Percentiles rank a stretch among this genome's conserved stretches.
Evolutionary conservation across 352 stramenopile species (phyloP).

Genomic region (Phytophthora constricta): DNA sequence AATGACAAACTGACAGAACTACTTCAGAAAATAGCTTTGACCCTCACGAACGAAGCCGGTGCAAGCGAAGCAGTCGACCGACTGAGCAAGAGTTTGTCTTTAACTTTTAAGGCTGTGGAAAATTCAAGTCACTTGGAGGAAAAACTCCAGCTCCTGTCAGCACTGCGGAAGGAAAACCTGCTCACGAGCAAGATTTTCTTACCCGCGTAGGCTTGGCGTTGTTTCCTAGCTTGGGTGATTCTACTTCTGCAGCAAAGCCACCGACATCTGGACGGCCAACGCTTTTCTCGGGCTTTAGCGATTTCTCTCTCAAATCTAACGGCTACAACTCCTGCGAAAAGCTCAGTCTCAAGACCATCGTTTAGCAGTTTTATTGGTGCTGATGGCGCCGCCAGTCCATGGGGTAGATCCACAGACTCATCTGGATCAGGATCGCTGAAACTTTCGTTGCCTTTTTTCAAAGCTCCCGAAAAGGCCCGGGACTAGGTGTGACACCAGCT

Average conservation of each 20-base stretch:
- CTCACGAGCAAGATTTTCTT: slow-evolving; percentile 33
- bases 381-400: slow-evolving; percentile 15
- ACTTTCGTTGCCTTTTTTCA: slow-evolving; percentile 75
- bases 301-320: slow-evolving; percentile 39
- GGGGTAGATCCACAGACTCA: slow-evolving; percentile 19
- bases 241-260: slow-evolving; percentile 23
- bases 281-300: slow-evolving; percentile 36
- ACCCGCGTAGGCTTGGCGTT: slow-evolving; percentile 34
- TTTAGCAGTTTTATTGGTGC: slow-evolving; percentile 33
- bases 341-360: slow-evolving; percentile 30
- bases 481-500: slow-evolving; percentile 62
- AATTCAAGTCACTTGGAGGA: background rate
- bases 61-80: slow-evolving; percentile 32
- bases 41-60: slow-evolving; percentile 28
- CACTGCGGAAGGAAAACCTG: slow-evolving; percentile 1
- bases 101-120: slow-evolving; percentile 7
- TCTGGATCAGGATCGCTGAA: slow-evolving; percentile 40
- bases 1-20: slow-evolving; percentile 33
- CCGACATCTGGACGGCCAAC: slow-evolving; percentile 19
- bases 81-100: slow-evolving; percentile 31
- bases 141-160: background rate
- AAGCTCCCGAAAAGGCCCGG: slow-evolving; percentile 64
- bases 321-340: slow-evolving; percentile 27
- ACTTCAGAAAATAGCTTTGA: slow-evolving; percentile 30
- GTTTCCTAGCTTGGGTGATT: slow-evolving; percentile 32